These are phyloP conservation scores for Paraphoma chrysanthemicola DNA, from an alignment of 2,329 filamentous ascomycete genomes.

Conservation along the genomic window DNA sequence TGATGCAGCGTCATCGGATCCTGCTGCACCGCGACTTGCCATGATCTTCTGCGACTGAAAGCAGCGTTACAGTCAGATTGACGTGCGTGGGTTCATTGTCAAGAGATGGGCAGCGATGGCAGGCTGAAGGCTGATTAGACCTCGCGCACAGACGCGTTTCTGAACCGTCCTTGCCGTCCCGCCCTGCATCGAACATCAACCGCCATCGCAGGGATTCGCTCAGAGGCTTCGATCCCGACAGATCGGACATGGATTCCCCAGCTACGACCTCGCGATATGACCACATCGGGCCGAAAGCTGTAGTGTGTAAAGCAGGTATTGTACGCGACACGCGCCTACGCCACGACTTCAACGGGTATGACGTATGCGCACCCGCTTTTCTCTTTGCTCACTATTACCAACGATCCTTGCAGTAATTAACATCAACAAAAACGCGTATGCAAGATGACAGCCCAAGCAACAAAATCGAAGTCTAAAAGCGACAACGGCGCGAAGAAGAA, in stretches of 20 bases:
- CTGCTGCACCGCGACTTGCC: no score
- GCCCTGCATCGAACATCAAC: not conserved
- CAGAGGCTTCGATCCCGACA: not conserved
- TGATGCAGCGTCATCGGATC: no score
- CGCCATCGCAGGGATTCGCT: not conserved
- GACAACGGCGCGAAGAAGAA: slow-evolving; percentile 7
- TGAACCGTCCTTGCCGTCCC: not conserved
- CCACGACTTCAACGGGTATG: not conserved
- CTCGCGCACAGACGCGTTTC: no score
- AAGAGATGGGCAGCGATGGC: not conserved
- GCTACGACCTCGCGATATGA: not conserved
- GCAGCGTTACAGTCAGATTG: no score
- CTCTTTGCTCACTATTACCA: not conserved
- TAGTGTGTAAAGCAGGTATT: slow-evolving; percentile 1
- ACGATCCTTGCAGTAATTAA: not conserved
- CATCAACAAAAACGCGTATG: not conserved
- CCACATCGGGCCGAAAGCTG: not conserved
- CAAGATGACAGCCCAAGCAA: slow-evolving; percentile 10
- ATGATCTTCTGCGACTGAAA: no score
- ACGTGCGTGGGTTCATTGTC: no score
- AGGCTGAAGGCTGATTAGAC: not conserved
- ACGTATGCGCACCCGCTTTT: not conserved
- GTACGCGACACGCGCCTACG: not conserved
- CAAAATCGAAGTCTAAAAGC: slow-evolving; percentile 11
- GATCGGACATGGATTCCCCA: not conserved